These are phyloP conservation scores for Zhuliangozyma blackwelliae DNA, from an alignment of 1,139 yeast species.

Conservation along the genomic window DNA sequence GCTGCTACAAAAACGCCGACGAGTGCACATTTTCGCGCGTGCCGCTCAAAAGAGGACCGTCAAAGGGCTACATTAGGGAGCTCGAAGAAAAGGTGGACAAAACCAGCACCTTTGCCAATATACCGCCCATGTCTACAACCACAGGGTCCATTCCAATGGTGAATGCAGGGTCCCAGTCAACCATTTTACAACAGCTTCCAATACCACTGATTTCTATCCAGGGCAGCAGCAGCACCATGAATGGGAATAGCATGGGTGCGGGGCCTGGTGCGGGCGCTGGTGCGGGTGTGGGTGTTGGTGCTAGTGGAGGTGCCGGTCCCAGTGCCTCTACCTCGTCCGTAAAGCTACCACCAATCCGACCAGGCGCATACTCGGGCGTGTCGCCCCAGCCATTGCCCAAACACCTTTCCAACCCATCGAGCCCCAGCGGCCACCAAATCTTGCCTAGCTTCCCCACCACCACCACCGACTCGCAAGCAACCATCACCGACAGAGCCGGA, in stretches of 20 bases:
- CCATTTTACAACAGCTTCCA: slow-evolving; percentile 5
- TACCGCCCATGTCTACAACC: too few relatives aligned
- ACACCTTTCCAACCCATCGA: slow-evolving; percentile 16
- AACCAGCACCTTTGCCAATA: not conserved
- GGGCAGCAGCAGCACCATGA: too few relatives aligned
- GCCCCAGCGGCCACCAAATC: slow-evolving; percentile 14
- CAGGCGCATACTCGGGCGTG: too few relatives aligned
- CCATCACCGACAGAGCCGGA: not conserved
- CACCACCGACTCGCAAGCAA: slow-evolving; percentile 6
- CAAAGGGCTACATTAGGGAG: slow-evolving; percentile 59
- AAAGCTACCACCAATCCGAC: slow-evolving; percentile 2
- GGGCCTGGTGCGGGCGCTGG: too few relatives aligned
- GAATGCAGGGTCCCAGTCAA: slow-evolving; percentile 9
- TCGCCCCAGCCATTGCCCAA: too few relatives aligned
- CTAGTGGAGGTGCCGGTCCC: too few relatives aligned
- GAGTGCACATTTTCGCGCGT: slow-evolving; percentile 61
- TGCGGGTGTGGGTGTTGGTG: too few relatives aligned
- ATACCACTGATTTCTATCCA: not conserved
- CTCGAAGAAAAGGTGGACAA: slow-evolving; percentile 28
- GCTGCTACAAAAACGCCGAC: slow-evolving; percentile 52
- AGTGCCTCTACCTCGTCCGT: not conserved
- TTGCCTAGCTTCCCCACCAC: slow-evolving; percentile 12
- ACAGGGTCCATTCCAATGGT: too few relatives aligned
- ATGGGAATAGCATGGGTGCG: too few relatives aligned
- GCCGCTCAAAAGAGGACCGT: slow-evolving; percentile 74